Evolutionary conservation across 257 asterid genomes (phyloP), one percentile per base, ranked within the genome.

Genomic region (Nemophila menziesii): DNA sequence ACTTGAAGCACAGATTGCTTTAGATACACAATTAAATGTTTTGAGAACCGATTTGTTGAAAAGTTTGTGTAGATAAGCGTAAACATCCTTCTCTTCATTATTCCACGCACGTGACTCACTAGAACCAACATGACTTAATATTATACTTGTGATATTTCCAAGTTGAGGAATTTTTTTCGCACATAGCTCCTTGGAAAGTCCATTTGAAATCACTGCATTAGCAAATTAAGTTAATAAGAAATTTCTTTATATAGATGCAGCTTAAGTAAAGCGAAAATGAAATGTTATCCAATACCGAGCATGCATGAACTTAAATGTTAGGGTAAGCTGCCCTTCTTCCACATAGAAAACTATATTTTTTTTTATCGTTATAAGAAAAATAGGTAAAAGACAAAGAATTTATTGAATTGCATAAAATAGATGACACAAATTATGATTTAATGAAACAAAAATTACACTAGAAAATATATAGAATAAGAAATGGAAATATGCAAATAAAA

Each of bases 1-100:
- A 71, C 94, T 89, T 11, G 96, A 66, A 12, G 92, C 96, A 41
- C 93, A 56, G 36, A 85, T 10, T 62, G 86, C 92, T 33, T 66
- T 48, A 33, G 22, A 54, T 47, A 90, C 66, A 82, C 85, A 90
- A 17, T 72, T 75, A 33, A 38, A 56, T 4, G 72, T 53, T 37
- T 65, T 29, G n/a, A 67, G 46, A 22, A 43, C 61, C 41, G 81
- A 62, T 38, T 62, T 77, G 7, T 37, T 66, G 59, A 80, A 70
- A 54, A 73, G 73, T 40, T 63, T 72, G 62, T 57, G 72, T 39
- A 84, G 64, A 55, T 86, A 57, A 39, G 85, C 69, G 62, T 71
- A 84, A 46, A 60, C 70, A 20, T 78, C 80, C 57, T 54, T 70
- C 66, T 53, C 43, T 8, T 55, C 70, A 39, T 21, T 43, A 44